Percentiles rank a stretch among this genome's conserved stretches.
These are phyloP conservation scores for Mollisiaceae sp. DNA, from an alignment of 2,329 filamentous ascomycete genomes.

Conservation along the genomic window DNA sequence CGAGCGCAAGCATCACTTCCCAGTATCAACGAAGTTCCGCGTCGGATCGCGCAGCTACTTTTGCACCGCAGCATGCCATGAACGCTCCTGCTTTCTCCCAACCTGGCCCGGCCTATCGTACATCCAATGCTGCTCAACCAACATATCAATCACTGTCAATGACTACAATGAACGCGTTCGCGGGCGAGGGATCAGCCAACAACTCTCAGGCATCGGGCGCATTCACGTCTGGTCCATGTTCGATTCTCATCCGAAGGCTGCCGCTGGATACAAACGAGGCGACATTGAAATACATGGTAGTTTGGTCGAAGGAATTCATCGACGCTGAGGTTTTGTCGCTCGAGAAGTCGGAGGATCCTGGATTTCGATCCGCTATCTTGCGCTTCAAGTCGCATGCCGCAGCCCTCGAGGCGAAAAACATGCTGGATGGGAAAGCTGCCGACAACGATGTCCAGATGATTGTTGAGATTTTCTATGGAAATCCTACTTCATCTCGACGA, in stretches of 20 bases:
- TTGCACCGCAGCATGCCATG: slow-evolving; percentile 44
- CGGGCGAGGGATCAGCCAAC: slow-evolving; percentile 34
- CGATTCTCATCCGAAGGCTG: slow-evolving; percentile 59
- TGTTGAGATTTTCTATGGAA: slow-evolving; percentile 59
- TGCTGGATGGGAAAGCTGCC: slow-evolving; percentile 59
- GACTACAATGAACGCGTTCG: slow-evolving; percentile 41
- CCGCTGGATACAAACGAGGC: slow-evolving; percentile 60
- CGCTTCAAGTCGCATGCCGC: slow-evolving; percentile 58
- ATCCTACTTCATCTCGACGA: slow-evolving; percentile 48
- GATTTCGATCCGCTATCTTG: slow-evolving; percentile 58
- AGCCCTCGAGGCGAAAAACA: slow-evolving; percentile 61
- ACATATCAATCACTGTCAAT: slow-evolving; percentile 41
- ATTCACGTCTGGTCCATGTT: slow-evolving; percentile 42
- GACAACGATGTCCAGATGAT: slow-evolving; percentile 56
- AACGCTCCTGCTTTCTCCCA: slow-evolving; percentile 42
- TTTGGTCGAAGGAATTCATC: slow-evolving; percentile 61
- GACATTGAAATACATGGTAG: slow-evolving; percentile 59
- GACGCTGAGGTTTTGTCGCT: slow-evolving; percentile 56
- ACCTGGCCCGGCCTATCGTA: slow-evolving; percentile 40
- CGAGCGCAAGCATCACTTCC: slow-evolving; percentile 31
- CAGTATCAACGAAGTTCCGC: slow-evolving; percentile 26
- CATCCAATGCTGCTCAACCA: slow-evolving; percentile 38
- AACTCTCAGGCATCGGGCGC: slow-evolving; percentile 32
- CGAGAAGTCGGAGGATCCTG: slow-evolving; percentile 55
- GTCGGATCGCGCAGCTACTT: slow-evolving; percentile 34